A percentile compares a stretch with the other conserved stretches of the same genome.
These are phyloP conservation scores for Astragalus glycyphyllos DNA, from an alignment of 306 rosid species.

Conservation along the genomic window DNA sequence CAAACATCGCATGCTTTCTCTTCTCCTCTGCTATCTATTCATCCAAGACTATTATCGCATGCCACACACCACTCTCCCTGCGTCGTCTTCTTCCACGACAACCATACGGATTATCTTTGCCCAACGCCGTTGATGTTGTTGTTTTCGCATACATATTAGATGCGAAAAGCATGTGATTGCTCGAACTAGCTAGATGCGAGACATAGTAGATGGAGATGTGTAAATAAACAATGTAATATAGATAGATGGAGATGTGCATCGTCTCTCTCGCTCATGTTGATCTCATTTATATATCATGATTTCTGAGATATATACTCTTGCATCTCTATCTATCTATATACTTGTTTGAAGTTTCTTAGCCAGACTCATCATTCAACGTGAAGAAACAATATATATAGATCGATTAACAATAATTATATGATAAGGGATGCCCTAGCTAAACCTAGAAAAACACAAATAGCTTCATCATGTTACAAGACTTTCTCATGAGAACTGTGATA, in stretches of 20 bases:
- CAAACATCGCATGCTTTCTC: no score
- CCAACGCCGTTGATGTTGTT: neutral
- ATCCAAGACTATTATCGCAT: no score
- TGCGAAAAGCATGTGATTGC: neutral
- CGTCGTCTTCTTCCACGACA: no score
- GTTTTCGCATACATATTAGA: no score
- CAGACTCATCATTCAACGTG: neutral
- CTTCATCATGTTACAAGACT: constrained; percentile 25
- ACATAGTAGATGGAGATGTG: neutral
- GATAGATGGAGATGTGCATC: neutral
- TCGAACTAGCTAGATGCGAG: constrained; percentile 11
- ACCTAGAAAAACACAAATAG: constrained; percentile 33
- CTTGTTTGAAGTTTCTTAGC: neutral
- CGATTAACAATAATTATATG: no score
- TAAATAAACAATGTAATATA: neutral
- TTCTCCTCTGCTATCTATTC: no score
- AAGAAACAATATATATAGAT: neutral
- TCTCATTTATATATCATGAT: neutral
- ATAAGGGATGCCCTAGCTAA: constrained; percentile 43
- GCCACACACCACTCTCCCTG: no score
- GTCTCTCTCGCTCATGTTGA: constrained; percentile 5
- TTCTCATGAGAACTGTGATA: constrained; percentile 30
- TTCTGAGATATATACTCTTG: constrained; percentile 7
- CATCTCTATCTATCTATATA: neutral
- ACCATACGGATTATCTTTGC: no score